These are phyloP conservation scores for Trifolium repens DNA, from an alignment of 306 rosid species.

Conservation along the genomic window DNA sequence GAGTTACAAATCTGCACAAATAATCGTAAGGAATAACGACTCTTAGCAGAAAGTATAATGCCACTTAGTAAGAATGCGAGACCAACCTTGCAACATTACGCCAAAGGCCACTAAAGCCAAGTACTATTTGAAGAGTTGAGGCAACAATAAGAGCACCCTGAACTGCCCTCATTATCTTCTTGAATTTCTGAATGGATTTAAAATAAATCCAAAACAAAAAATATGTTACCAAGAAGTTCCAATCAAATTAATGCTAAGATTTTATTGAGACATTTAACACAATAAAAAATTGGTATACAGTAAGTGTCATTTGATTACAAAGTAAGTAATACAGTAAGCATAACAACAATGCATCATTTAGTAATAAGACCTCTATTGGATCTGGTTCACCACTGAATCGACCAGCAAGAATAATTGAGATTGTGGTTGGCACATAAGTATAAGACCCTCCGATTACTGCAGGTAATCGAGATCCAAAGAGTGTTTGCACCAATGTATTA, in stretches of 20 bases:
- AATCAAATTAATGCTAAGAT: slow-evolving; percentile 28
- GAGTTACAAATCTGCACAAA: slow-evolving; percentile 10
- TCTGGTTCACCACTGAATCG: slow-evolving; percentile 65
- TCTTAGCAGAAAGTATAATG: slow-evolving; percentile 2
- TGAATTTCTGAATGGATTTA: slow-evolving; percentile 67
- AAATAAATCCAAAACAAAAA: background rate
- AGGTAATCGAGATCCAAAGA: slow-evolving; percentile 86
- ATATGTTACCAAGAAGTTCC: slow-evolving; percentile 18
- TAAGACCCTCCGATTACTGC: slow-evolving; percentile 96
- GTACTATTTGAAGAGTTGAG: slow-evolving; percentile 96
- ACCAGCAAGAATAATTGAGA: slow-evolving; percentile 90
- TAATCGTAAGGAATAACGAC: background rate
- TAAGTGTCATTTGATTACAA: background rate
- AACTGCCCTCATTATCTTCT: slow-evolving; percentile 91
- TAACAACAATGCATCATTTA: slow-evolving; percentile 32
- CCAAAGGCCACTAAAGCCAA: slow-evolving; percentile 99
- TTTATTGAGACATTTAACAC: slow-evolving; percentile 12
- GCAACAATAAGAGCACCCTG: slow-evolving; percentile 97
- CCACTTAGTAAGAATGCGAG: slow-evolving; percentile 30
- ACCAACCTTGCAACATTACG: slow-evolving; percentile 93
- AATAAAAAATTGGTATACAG: slow-evolving; percentile 2
- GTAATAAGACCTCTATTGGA: slow-evolving; percentile 68
- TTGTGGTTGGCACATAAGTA: slow-evolving; percentile 90
- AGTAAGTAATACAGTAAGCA: slow-evolving; percentile 23
- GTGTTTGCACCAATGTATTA: slow-evolving; percentile 83